These are phyloP conservation scores for Penicillium daleae DNA, from an alignment of 495 filamentous ascomycete species.

Conservation along the genomic window DNA sequence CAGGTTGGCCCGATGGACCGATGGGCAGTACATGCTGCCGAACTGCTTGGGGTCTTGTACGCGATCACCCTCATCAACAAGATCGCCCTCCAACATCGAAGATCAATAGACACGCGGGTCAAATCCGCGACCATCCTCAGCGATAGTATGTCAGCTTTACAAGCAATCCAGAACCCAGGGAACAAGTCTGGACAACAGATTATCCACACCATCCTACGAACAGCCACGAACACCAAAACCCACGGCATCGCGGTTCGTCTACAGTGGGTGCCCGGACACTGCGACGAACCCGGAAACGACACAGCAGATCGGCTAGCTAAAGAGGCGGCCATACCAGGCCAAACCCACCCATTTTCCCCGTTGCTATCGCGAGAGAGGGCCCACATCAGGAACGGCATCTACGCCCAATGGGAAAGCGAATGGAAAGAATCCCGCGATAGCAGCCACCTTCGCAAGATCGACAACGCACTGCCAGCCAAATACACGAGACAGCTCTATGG, in stretches of 20 bases:
- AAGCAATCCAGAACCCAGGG: conserved; percentile 21
- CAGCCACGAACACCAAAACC: conserved; percentile 18
- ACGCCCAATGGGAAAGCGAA: conserved; percentile 21
- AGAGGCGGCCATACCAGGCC: conserved; percentile 15
- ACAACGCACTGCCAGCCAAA: conserved; percentile 18
- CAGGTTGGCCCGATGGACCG: conserved; percentile 28
- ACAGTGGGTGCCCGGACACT: conserved; percentile 27
- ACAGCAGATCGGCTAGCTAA: conserved; percentile 18
- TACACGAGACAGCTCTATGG: conserved; percentile 25
- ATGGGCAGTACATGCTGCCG: conserved; percentile 29
- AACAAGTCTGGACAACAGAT: conserved; percentile 30
- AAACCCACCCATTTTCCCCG: conserved; percentile 22
- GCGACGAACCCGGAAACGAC: conserved; percentile 15
- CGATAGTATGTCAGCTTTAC: conserved; percentile 26
- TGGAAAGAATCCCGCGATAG: conserved; percentile 18
- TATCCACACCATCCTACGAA: conserved; percentile 23
- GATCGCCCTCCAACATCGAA: conserved; percentile 12
- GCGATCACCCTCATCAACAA: conserved; percentile 23
- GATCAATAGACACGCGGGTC: neutral
- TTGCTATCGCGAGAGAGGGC: conserved; percentile 23
- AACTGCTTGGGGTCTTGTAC: conserved; percentile 29
- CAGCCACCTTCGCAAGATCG: conserved; percentile 19
- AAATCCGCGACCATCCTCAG: conserved; percentile 15
- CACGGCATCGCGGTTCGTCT: conserved; percentile 19
- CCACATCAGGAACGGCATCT: conserved; percentile 9